These are phyloP conservation scores for Austroboletus niveus DNA, from an alignment of 1,284 basidiomycete genomes.

Conservation along the genomic window DNA sequence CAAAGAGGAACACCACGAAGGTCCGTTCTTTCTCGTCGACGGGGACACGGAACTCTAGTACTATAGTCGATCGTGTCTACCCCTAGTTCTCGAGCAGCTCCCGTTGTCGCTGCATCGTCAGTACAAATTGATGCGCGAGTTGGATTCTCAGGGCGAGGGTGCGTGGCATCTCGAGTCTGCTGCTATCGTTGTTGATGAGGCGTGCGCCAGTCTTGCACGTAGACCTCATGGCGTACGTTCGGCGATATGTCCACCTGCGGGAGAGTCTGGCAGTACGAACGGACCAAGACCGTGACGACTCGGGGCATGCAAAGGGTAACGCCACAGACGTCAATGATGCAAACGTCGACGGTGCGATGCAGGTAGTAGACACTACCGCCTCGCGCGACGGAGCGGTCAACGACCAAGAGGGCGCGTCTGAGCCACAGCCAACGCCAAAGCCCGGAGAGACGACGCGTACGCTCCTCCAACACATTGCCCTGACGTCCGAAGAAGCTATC, in stretches of 20 bases:
- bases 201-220: slow-evolving; percentile 37
- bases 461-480: slow-evolving; percentile 56
- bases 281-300: background rate
- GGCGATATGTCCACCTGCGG: slow-evolving; percentile 43
- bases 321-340: background rate
- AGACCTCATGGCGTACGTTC: slow-evolving; percentile 42
- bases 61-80: too few relatives aligned
- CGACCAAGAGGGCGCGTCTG: background rate
- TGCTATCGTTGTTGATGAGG: too few relatives aligned
- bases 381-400: background rate
- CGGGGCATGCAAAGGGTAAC: background rate
- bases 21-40: slow-evolving; percentile 31
- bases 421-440: slow-evolving; percentile 1
- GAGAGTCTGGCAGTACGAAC: slow-evolving; percentile 13
- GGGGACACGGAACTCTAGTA: too few relatives aligned
- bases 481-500: slow-evolving; percentile 56
- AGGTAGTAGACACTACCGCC: slow-evolving; percentile 3
- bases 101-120: slow-evolving; percentile 83
- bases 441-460: slow-evolving; percentile 41
- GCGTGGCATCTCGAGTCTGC: slow-evolving; percentile 21
- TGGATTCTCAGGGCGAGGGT: slow-evolving; percentile 76
- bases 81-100: slow-evolving; percentile 77
- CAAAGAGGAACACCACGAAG: slow-evolving; percentile 78
- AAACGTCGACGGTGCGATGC: background rate
- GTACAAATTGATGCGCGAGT: slow-evolving; percentile 75